These are phyloP conservation scores for Metschnikowia similis DNA, from an alignment of 805 yeast species.

Conservation along the genomic window DNA sequence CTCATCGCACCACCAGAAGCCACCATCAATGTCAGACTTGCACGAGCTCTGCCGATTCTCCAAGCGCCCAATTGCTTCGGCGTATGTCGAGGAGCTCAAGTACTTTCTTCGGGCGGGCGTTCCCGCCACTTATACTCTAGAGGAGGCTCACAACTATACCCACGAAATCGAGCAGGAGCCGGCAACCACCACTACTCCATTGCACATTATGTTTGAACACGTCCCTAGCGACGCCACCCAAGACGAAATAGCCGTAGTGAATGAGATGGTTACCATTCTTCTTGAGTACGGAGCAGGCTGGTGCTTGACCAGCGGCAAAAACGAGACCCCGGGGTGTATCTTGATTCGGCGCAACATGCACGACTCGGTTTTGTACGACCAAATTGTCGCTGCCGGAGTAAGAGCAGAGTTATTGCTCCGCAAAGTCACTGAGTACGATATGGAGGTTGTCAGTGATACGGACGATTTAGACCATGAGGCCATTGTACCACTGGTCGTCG, in stretches of 20 bases:
- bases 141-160: slow-evolving; percentile 63
- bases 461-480: slow-evolving; percentile 28
- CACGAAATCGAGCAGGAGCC: slow-evolving; percentile 34
- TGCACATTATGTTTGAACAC: slow-evolving; percentile 62
- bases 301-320: slow-evolving; percentile 69
- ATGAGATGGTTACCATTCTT: slow-evolving; percentile 56
- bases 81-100: slow-evolving; percentile 43
- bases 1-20: slow-evolving; percentile 1
- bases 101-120: slow-evolving; percentile 56
- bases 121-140: slow-evolving; percentile 79
- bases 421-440: slow-evolving; percentile 57
- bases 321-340: slow-evolving; percentile 83
- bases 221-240: slow-evolving; percentile 43
- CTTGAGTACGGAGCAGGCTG: slow-evolving; percentile 91
- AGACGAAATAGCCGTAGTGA: slow-evolving; percentile 42
- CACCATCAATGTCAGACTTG: slow-evolving; percentile 57
- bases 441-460: slow-evolving; percentile 53
- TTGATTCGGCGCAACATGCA: slow-evolving; percentile 49
- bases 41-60: slow-evolving; percentile 57
- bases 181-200: slow-evolving; percentile 64
- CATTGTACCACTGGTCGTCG: slow-evolving; percentile 3
- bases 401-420: slow-evolving; percentile 81
- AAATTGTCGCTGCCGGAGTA: slow-evolving; percentile 79
- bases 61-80: slow-evolving; percentile 47
- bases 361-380: slow-evolving; percentile 37